A percentile compares a stretch with the other conserved stretches of the same genome.
phyloP scores from a whole-genome alignment of 805 yeast genomes.

The Candida morakotiae region DNA sequence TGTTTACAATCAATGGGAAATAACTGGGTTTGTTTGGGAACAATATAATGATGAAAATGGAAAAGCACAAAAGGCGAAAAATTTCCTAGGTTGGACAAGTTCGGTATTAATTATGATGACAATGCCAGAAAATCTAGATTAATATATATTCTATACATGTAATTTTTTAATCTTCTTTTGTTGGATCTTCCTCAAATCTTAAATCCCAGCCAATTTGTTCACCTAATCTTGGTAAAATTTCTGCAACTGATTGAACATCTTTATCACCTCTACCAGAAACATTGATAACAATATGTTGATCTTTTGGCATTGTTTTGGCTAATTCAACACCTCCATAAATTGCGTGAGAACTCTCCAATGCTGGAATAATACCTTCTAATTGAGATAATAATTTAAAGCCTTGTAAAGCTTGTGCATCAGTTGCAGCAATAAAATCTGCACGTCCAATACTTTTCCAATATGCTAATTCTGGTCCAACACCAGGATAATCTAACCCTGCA shows the following conservation, averaged over 20 bases:
- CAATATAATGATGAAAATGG: slow-evolving; percentile 82
- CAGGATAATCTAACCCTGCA: slow-evolving; percentile 98
- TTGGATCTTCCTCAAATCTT: slow-evolving; percentile 64
- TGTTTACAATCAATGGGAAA: slow-evolving; percentile 62
- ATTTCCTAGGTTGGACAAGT: slow-evolving; percentile 94
- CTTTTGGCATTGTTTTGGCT: slow-evolving; percentile 77
- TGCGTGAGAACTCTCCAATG: slow-evolving; percentile 96
- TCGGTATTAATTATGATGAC: slow-evolving; percentile 75
- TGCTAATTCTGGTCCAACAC: slow-evolving; percentile 98
- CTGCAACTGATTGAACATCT: slow-evolving; percentile 97
- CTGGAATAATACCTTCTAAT: slow-evolving; percentile 97
- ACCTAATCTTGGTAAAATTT: slow-evolving; percentile 83
- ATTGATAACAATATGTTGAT: slow-evolving; percentile 79
- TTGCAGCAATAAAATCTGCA: slow-evolving; percentile 85
- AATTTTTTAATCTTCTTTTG: slow-evolving; percentile 19
- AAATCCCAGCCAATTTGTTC: slow-evolving; percentile 94
- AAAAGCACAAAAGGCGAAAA: slow-evolving; percentile 73
- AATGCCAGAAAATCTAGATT: slow-evolving; percentile 54
- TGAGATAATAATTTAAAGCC: slow-evolving; percentile 89
- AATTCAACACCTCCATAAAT: slow-evolving; percentile 84
- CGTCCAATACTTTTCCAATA: slow-evolving; percentile 93
- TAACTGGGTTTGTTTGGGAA: slow-evolving; percentile 85
- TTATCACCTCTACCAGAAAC: slow-evolving; percentile 99
- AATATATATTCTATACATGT: background rate
- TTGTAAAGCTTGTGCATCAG: slow-evolving; percentile 89